Conservation (phyloP, 257 asterid genomes). For the Agastache rugosa region DNA sequence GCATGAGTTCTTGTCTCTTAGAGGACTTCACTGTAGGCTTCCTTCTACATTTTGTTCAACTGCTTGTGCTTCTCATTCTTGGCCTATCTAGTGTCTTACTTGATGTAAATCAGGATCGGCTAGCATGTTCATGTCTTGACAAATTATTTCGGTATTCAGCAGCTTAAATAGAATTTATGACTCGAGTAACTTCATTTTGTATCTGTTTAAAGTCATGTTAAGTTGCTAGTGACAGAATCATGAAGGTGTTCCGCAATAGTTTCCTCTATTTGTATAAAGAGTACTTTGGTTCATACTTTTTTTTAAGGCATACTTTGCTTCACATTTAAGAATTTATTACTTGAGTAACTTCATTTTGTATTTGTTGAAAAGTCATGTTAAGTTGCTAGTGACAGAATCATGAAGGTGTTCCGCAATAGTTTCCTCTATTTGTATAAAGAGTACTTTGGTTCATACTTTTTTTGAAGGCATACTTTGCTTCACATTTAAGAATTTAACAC, state of each 20-base stretch:
- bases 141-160: background rate
- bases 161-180: background rate
- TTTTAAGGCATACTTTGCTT: slow-evolving; percentile 1
- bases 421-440: background rate
- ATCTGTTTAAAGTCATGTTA: background rate
- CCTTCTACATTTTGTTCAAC: background rate
- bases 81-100: background rate
- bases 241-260: slow-evolving; percentile 3
- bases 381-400: slow-evolving; percentile 4
- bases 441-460: slow-evolving; percentile 1
- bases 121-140: background rate
- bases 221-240: slow-evolving; percentile 4
- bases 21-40: background rate
- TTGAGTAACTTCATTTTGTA: slow-evolving; percentile 12
- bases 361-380: background rate
- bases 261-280: background rate
- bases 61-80: background rate
- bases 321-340: slow-evolving; percentile 3
- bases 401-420: slow-evolving; percentile 3
- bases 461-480: slow-evolving; percentile 3
- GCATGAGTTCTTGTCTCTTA: background rate
- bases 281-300: slow-evolving; percentile 1
- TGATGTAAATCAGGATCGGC: slow-evolving; percentile 24
- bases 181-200: slow-evolving; percentile 9
- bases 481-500: slow-evolving; percentile 5